These are phyloP conservation scores for Mycena latifolia DNA, from an alignment of 768 basidiomycete genomes.

Conservation along the genomic window DNA sequence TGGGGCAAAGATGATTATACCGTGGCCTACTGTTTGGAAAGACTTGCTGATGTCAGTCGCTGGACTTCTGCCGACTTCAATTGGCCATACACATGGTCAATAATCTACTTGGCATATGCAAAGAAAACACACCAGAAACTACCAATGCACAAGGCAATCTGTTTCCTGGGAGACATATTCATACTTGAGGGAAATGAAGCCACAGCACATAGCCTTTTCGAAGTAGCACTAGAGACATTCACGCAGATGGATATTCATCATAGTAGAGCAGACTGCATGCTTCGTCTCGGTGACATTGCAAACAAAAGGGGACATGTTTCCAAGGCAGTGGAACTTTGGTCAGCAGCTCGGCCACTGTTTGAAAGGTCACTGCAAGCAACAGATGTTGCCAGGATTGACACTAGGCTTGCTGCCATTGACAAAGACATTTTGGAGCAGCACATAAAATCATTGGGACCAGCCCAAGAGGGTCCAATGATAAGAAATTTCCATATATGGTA, in stretches of 20 bases:
- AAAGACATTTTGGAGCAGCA: too few species aligned
- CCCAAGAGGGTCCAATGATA: too few species aligned
- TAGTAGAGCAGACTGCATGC: too few species aligned
- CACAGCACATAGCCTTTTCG: conserved; percentile 10
- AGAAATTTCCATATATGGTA: too few species aligned
- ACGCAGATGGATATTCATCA: conserved; percentile 4
- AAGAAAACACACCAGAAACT: neutral
- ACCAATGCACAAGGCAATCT: neutral
- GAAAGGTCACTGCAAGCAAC: too few species aligned
- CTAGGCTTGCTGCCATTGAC: too few species aligned
- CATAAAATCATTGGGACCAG: too few species aligned
- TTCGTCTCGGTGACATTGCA: too few species aligned
- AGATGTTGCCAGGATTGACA: too few species aligned
- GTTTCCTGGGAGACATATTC: neutral
- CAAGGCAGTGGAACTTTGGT: too few species aligned
- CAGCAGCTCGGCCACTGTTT: too few species aligned
- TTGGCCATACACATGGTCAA: neutral
- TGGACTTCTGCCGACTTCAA: neutral
- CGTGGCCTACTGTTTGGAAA: neutral
- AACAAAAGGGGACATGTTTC: too few species aligned
- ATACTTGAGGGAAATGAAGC: neutral
- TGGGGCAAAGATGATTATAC: neutral
- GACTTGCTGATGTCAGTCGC: neutral
- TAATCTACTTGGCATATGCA: neutral
- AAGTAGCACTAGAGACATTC: conserved; percentile 1